Base-by-base conservation (phyloP, 768 basidiomycete genomes). In the Dictyophora rubrovolvata region DNA sequence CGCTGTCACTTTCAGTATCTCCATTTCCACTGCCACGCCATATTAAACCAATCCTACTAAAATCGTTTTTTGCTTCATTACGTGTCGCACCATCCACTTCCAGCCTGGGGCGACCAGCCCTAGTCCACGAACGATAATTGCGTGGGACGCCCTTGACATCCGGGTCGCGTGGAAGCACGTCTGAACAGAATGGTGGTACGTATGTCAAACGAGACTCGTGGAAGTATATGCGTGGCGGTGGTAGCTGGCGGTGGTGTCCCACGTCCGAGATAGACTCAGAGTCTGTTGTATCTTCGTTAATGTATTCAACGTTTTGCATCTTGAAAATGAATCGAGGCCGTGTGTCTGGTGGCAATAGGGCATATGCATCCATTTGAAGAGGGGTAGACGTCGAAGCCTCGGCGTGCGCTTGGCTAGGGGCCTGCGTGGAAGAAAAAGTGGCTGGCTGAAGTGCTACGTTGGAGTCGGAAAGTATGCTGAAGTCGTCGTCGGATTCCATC, bases 211-310 rank as follows among this genome's bases (percentile, higher is more conserved):
- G 22, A 48, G 49, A 59, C 14, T 51, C 28, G 11, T 5, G 36
- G 47, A 59, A 59, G 47, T 59, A 59, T 59, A 59, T 59, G 57
- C 57, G 57, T 34, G 21, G 50, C 33, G 57, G 49, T 50, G 57
- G 48, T 8, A 51, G 36, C 35, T n/a, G 33, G 47, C 22, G 20
- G 56, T 9, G 33, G 21, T 18, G 50, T 50, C 20, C 11, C 23
- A 53, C 9, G 22, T 35, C 17, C 12, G 49, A 53, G 18, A 33
- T 16, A 9, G 28, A 20, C 12, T 52, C 18, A 14, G 48, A 28
- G 48, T 17, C 11, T 17, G 47, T 10, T 17, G 49, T 53, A 23
- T 59, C 57, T 18, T 59, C 57, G n/a, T 18, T 37, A 16, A n/a
- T 28, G n/a, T 35, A 51, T 36, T 34, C 50, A 21, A 22, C 28